Conservation (phyloP, 768 basidiomycete species). For the Lactarius sanguifluus region DNA sequence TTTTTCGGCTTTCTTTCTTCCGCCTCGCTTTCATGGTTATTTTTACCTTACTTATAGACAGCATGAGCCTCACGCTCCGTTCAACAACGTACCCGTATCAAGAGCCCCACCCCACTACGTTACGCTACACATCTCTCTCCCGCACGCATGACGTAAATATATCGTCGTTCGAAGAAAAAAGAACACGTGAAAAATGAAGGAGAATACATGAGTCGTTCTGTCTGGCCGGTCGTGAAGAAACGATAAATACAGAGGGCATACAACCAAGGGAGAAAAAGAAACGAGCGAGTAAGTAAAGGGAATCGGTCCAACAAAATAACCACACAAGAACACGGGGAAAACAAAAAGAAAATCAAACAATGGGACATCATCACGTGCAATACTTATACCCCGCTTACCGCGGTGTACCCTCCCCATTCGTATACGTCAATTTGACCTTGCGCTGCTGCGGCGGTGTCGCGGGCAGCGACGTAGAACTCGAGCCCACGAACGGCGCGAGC, state of each 20-base stretch:
- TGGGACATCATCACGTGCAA: neutral
- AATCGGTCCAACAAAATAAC: neutral
- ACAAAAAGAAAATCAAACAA: neutral
- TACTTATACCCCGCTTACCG: neutral
- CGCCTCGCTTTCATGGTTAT: neutral
- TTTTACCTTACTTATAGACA: neutral
- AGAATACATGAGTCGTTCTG: constrained; percentile 5
- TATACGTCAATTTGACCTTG: constrained; percentile 28
- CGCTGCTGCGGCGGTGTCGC: constrained; percentile 30
- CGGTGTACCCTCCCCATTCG: constrained; percentile 24
- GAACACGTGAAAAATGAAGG: constrained; percentile 3
- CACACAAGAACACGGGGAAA: neutral
- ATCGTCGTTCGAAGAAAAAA: constrained; percentile 7
- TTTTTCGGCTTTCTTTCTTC: neutral
- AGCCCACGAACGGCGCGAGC: constrained; percentile 31
- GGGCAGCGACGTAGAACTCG: constrained; percentile 16
- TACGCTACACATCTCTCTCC: constrained; percentile 10
- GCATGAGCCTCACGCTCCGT: neutral
- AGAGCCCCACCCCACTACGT: neutral
- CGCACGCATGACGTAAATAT: constrained; percentile 1
- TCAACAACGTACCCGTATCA: constrained; percentile 1
- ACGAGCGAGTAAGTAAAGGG: neutral
- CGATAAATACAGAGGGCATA: neutral
- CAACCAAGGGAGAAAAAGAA: neutral
- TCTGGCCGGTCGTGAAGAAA: neutral